Percentiles rank a stretch among this genome's conserved stretches.
phyloP scores from a whole-genome alignment of 2,329 filamentous ascomycete genomes.

The Xylogone sp. region DNA sequence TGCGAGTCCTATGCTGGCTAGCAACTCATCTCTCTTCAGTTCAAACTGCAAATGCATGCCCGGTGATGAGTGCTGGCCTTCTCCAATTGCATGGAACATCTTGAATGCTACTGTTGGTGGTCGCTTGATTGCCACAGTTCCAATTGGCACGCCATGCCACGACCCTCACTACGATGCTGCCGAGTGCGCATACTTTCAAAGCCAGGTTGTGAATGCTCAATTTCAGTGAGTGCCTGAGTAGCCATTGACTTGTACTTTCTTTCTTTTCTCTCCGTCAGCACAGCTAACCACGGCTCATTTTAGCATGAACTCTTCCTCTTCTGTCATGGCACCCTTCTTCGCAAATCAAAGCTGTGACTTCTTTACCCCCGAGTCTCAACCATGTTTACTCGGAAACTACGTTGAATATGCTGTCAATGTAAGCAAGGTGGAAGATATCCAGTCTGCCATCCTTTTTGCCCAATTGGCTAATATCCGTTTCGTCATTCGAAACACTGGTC shows the following conservation, averaged over 20 bases:
- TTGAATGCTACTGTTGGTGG: constrained; percentile 14
- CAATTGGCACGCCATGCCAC: constrained; percentile 17
- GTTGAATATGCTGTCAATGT: constrained; percentile 28
- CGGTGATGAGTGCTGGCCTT: constrained; percentile 16
- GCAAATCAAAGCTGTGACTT: constrained; percentile 31
- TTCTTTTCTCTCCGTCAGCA: not conserved
- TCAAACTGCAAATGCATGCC: constrained; percentile 8
- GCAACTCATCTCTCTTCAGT: no score
- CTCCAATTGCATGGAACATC: constrained; percentile 6
- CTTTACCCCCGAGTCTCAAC: constrained; percentile 30
- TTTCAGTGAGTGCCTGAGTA: constrained; percentile 8
- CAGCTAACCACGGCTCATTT: not conserved
- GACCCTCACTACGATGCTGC: constrained; percentile 17
- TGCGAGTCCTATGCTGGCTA: no score
- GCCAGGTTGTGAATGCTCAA: constrained; percentile 5
- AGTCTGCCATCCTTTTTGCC: constrained; percentile 31
- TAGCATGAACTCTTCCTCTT: constrained; percentile 34
- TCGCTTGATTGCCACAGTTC: constrained; percentile 10
- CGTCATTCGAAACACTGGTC: not conserved
- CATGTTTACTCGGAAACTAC: constrained; percentile 35
- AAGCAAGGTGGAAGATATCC: constrained; percentile 16
- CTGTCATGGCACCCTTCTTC: constrained; percentile 38
- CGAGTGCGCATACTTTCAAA: constrained; percentile 13
- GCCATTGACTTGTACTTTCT: not conserved
- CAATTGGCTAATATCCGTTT: not conserved